A percentile compares a stretch with the other conserved stretches of the same genome.
Conservation (phyloP, 495 filamentous ascomycete genomes). For the Clohesyomyces aquaticus region DNA sequence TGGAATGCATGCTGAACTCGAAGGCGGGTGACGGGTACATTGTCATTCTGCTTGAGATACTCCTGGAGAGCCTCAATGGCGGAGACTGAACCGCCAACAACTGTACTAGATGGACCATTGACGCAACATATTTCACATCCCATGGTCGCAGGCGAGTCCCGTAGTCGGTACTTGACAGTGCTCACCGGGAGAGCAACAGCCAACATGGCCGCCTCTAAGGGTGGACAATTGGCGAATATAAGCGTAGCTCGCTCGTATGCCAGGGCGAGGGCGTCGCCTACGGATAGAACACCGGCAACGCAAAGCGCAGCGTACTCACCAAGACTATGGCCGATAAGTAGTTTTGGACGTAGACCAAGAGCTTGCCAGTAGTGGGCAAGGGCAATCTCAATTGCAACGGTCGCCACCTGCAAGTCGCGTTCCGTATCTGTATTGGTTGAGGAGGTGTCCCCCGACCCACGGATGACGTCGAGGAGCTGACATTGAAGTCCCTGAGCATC, state of each 20-base stretch:
- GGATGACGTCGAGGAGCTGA: slow-evolving; percentile 37
- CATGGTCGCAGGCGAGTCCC: slow-evolving; percentile 40
- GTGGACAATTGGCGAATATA: slow-evolving; percentile 38
- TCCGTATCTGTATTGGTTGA: slow-evolving; percentile 18
- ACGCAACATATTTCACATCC: slow-evolving; percentile 60
- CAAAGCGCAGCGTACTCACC: slow-evolving; percentile 53
- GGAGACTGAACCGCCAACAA: slow-evolving; percentile 53
- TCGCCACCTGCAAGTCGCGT: slow-evolving; percentile 44
- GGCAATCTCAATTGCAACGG: slow-evolving; percentile 48
- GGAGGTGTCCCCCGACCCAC: slow-evolving; percentile 27
- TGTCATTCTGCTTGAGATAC: slow-evolving; percentile 45
- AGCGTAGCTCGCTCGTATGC: slow-evolving; percentile 45
- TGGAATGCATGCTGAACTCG: slow-evolving; percentile 61
- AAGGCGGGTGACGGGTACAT: slow-evolving; percentile 54
- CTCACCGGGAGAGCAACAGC: slow-evolving; percentile 56
- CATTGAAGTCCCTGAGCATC: too few species aligned
- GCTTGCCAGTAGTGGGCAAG: slow-evolving; percentile 43
- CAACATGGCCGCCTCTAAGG: slow-evolving; percentile 55
- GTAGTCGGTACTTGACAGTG: slow-evolving; percentile 35
- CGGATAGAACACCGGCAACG: slow-evolving; percentile 49
- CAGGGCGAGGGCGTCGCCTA: slow-evolving; percentile 45
- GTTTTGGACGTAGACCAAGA: slow-evolving; percentile 43
- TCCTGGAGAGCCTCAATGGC: slow-evolving; percentile 38
- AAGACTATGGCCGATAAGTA: slow-evolving; percentile 51
- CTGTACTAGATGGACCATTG: slow-evolving; percentile 56